Percentiles rank a stretch among this genome's conserved stretches.
Evolutionary conservation across 192 early-diverging fungal species (phyloP).

Genomic region (Piromyces sp.): DNA sequence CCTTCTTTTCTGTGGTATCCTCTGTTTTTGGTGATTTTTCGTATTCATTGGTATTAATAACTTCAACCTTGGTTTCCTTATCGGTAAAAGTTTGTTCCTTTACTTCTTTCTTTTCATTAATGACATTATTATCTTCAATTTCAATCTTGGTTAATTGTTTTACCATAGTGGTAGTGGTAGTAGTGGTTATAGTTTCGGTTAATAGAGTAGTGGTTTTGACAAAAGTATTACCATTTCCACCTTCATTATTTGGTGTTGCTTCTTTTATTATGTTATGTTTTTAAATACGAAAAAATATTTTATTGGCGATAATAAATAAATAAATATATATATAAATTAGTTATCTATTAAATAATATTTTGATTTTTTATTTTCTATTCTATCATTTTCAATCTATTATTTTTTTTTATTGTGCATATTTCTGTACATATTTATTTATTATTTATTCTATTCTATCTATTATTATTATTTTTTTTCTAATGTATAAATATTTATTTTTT

Average conservation of each 20-base stretch:
- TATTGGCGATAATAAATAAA: too few species aligned
- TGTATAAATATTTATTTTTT: too few species aligned
- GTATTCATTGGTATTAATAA: neutral
- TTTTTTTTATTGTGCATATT: too few species aligned
- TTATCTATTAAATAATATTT: too few species aligned
- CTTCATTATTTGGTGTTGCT: neutral
- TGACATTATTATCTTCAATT: neutral
- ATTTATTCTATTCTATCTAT: too few species aligned
- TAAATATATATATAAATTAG: too few species aligned
- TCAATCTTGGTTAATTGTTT: neutral
- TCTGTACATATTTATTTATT: too few species aligned
- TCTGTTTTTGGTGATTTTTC: neutral
- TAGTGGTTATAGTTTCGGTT: neutral
- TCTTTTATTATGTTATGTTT: neutral
- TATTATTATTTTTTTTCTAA: too few species aligned
- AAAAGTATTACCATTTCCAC: neutral
- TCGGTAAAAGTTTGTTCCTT: neutral
- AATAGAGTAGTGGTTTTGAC: neutral
- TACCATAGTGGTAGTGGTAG: neutral
- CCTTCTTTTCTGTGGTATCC: neutral
- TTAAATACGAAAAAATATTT: neutral
- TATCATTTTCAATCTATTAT: too few species aligned
- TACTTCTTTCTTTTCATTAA: neutral
- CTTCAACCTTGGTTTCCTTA: neutral
- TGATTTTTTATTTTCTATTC: too few species aligned